Percentiles rank a stretch among this genome's conserved stretches.
phyloP scores from a whole-genome alignment of 331 rosid species.

The Quercus lobata region DNA sequence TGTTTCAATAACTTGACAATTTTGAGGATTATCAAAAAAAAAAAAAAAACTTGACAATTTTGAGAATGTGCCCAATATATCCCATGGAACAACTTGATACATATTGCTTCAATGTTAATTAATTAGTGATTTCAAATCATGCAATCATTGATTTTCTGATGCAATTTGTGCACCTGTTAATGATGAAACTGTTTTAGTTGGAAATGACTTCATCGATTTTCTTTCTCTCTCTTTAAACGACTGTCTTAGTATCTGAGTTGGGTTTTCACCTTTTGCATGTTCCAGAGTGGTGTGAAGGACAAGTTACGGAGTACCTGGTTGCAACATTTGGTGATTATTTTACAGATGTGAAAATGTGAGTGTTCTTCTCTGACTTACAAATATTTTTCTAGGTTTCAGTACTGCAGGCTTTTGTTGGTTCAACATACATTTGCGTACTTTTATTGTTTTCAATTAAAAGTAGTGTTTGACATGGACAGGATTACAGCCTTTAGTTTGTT shows the following conservation, averaged over 20 bases:
- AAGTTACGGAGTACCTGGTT: slow-evolving; percentile 89
- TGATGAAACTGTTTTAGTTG: background rate
- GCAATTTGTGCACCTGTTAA: slow-evolving; percentile 9
- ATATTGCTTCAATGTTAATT: slow-evolving; percentile 3
- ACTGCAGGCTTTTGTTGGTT: slow-evolving; percentile 10
- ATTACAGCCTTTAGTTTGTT: background rate
- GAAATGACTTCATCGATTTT: background rate
- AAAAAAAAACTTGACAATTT: background rate
- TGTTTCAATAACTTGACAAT: background rate
- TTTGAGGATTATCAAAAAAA: background rate
- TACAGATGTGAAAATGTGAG: slow-evolving; percentile 90
- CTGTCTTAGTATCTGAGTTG: slow-evolving; percentile 8
- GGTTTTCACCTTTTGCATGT: slow-evolving; percentile 23
- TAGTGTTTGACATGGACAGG: background rate
- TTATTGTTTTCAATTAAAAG: background rate
- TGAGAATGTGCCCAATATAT: background rate
- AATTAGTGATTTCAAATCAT: slow-evolving; percentile 13
- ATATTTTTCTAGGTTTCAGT: slow-evolving; percentile 5
- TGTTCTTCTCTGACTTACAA: background rate
- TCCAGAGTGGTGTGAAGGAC: slow-evolving; percentile 92
- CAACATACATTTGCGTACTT: background rate
- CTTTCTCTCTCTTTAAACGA: background rate
- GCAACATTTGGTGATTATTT: slow-evolving; percentile 96
- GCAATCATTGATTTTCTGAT: slow-evolving; percentile 2
- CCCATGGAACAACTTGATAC: background rate